Evolutionary conservation across 2,329 filamentous ascomycete genomes (phyloP), one percentile per base, ranked within the genome.

Genomic region (Fusarium neocosmosporiellum): DNA sequence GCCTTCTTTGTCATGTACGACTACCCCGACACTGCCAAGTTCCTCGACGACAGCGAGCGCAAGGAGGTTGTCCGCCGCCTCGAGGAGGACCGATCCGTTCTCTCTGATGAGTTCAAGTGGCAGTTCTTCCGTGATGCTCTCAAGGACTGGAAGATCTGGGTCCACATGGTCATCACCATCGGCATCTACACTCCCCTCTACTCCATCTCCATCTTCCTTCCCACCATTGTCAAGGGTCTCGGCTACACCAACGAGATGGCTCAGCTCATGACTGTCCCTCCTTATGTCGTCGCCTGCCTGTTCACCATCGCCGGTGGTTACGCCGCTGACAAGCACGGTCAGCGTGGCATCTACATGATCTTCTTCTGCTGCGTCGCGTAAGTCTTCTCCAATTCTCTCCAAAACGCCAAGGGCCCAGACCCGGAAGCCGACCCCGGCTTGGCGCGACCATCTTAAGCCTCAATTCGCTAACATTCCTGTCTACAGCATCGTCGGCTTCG

Each of bases 161-260:
- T 87, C 10, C 84, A 92, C 68, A 88, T 92, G 75, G 65, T 88
- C 62, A 89, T 89, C 81, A 92, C 91, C 80, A 89, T 92, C 69
- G 87, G 91, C 59, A 89, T 83, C 66, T 83, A 81, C 71, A 82
- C 80, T 5, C 81, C 81, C 7, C 78, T 83, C 20, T 83, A 83
- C 75, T 82, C 80, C 69, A 80, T 82, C 74, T 80, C 77, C 31
- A 78, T 81, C 57, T 83, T 83, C 73, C 75, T 83, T 5, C 82
- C 82, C 53, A 80, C 77, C 36, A 83, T 83, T 43, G 80, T 83
- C 66, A 75, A 77, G 57, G 75, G 79, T 39, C 75, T 83, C 14
- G 82, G 82, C 7, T 83, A 81, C 75, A 78, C 76, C 72, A 80
- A 80, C 75, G 79, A 80, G 59, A 77, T 69, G 24, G 82, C 82